Base-by-base conservation (phyloP, 805 yeast species). In the Lipomyces yamadae region DNA sequence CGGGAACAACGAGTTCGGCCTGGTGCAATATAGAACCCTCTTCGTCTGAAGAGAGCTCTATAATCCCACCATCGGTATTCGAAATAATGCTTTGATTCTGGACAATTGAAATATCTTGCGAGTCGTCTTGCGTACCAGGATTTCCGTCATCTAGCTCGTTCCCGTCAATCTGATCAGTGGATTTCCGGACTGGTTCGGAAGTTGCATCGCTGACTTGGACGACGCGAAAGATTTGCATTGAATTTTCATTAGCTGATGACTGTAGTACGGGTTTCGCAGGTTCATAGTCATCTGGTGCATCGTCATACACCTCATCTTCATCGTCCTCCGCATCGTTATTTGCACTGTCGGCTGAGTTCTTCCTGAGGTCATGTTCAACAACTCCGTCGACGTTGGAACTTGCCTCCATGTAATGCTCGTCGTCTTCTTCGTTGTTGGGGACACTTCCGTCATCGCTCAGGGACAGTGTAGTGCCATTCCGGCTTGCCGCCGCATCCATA, bases 281-380 rank as follows among this genome's bases (percentile, higher is more conserved):
- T 42, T 24, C 48, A 42, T 42, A n/a, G 45, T 33, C 18, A 13
- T 56, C 58, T 24, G 34, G 29, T n/a, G 45, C 45, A 33, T 56
- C 58, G 30, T 34, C 37, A 30, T 18, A 33, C 5, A 56, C 34
- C n/a, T 56, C 32, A 45, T 32, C 37, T 8, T 18, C 48, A 30
- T 37, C 58, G 29, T 54, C 60, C 4, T 56, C 63, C 35, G 58
- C 55, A 37, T 48, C 60, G 50, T 52, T 54, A 30, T 50, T 60
- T n/a, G 15, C n/a, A 42, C 48, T 24, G 48, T 42, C 6, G 10
- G n/a, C 8, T 8, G 18, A n/a, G 6, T 42, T 24, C 24, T 10
- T 42, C 48, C 15, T 4, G 1, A 15, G 24, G 48, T 5, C 48
- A 7, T 42, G 24, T 18, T 42, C 48, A 42, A 10, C 48, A 10